Percentiles rank a stretch among this genome's conserved stretches.
These are phyloP conservation scores for Capsella bursapastoris DNA, from an alignment of 345 rosid species.

Conservation along the genomic window DNA sequence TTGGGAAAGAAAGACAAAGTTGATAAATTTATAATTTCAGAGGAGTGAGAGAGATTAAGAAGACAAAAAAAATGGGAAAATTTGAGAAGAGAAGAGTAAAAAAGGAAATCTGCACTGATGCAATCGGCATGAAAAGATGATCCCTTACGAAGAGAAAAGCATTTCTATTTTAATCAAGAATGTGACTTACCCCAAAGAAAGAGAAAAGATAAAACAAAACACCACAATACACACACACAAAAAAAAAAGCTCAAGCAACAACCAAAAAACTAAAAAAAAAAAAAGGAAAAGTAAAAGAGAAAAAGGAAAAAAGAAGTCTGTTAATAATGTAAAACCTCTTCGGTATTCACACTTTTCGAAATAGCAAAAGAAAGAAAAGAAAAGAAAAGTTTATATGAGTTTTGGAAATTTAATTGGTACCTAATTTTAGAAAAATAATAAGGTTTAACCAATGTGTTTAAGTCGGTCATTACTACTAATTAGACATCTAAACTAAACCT, in stretches of 20 bases:
- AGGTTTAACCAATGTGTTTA: slow-evolving; percentile 16
- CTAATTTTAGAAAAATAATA: not conserved
- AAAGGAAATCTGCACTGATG: slow-evolving; percentile 34
- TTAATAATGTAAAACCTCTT: slow-evolving; percentile 7
- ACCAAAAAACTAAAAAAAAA: not conserved
- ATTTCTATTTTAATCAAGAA: slow-evolving; percentile 42
- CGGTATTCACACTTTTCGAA: slow-evolving; percentile 13
- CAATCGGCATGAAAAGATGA: slow-evolving; percentile 48
- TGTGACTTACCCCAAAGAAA: slow-evolving; percentile 39
- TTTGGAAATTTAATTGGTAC: not conserved
- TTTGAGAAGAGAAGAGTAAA: slow-evolving; percentile 27
- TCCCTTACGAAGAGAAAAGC: slow-evolving; percentile 40
- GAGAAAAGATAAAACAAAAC: slow-evolving; percentile 3
- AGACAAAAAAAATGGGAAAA: slow-evolving; percentile 7
- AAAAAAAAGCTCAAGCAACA: not conserved
- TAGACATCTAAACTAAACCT: slow-evolving; percentile 25
- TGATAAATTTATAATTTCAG: not conserved
- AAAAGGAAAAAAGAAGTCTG: not conserved
- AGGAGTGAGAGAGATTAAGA: slow-evolving; percentile 19
- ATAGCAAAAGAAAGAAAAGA: not conserved
- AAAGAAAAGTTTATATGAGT: slow-evolving; percentile 2
- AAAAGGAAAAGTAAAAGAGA: not conserved
- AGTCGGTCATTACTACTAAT: slow-evolving; percentile 13
- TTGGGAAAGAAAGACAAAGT: slow-evolving; percentile 38
- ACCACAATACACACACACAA: not conserved